Base-by-base conservation (phyloP, 768 basidiomycete genomes). In the Piloderma croceum region DNA sequence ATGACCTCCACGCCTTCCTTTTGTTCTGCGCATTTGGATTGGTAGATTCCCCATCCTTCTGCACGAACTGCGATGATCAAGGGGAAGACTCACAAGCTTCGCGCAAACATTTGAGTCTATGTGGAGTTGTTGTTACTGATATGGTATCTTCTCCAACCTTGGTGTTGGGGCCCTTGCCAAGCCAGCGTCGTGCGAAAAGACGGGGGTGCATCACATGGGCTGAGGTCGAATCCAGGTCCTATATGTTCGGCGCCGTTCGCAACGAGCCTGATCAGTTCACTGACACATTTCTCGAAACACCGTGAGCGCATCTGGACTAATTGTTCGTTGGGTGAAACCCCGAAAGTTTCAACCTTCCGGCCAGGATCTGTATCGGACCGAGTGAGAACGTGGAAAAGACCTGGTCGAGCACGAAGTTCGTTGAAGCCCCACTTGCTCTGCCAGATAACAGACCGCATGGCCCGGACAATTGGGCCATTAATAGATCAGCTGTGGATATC, bases 181-280 rank as follows among this genome's bases (percentile, higher is more conserved):
- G 44, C 4, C 6, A 13, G 3, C 39, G 33, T 17, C 45, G 24
- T 33, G 50, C 50, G 6, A 48, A 31, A 17, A 41, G 23, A 21
- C 42, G 35, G 2, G 53, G 47, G 17, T 42, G 36, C 34, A 41
- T 53, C 13, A 46, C 49, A 6, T 63, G 61, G 61, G 31, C 31
- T 7, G 49, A 61, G 37, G 0, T 53, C 13, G 49, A 59, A 24
- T 7, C 12, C 2, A 49, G 61, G 7, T 38, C 46, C 4, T 51
- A 57, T 39, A 49, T 64, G 38, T 64, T 64, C 21, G 61, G 63
- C 2, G 63, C 61, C 5, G 19, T 64, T 20, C 48, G 50, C 20
- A 50, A 57, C 36, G 56, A 62, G 12, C 49, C 36, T 1, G 55
- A 61, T 38, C 21, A 31, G 1, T 62, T 63, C 32, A 43, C 50